Percentiles rank a stretch among this genome's conserved stretches.
Evolutionary conservation across 495 filamentous ascomycete species (phyloP).

Genomic region (Aspergillus ostianus): DNA sequence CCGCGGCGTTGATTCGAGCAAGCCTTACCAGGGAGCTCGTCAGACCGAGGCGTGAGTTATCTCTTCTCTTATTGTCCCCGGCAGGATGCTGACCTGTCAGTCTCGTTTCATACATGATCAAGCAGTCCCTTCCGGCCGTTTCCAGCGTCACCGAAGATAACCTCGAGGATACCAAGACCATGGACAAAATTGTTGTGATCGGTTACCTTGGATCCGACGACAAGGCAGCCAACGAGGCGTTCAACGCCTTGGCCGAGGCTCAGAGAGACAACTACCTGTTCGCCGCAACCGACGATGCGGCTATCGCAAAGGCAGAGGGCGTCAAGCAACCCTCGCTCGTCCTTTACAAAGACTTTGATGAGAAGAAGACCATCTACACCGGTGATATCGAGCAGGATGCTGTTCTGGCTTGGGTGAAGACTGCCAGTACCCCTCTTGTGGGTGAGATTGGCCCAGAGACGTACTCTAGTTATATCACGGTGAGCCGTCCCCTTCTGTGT

Average conservation of each 20-base stretch:
- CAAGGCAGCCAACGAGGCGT: slow-evolving; percentile 79
- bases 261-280: slow-evolving; percentile 92
- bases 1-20: slow-evolving; percentile 81
- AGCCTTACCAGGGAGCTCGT: slow-evolving; percentile 82
- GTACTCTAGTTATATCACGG: slow-evolving; percentile 93
- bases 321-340: slow-evolving; percentile 84
- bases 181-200: slow-evolving; percentile 94
- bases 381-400: slow-evolving; percentile 74
- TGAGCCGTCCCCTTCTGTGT: slow-evolving; percentile 35
- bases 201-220: slow-evolving; percentile 84
- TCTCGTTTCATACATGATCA: slow-evolving; percentile 98
- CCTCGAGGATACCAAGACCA: slow-evolving; percentile 92
- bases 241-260: slow-evolving; percentile 74
- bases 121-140: slow-evolving; percentile 94
- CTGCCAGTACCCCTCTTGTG: slow-evolving; percentile 82
- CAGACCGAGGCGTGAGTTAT: slow-evolving; percentile 81
- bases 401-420: slow-evolving; percentile 80
- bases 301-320: slow-evolving; percentile 83
- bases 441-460: slow-evolving; percentile 98
- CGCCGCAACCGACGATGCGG: slow-evolving; percentile 76
- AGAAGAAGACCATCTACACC: slow-evolving; percentile 83
- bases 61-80: slow-evolving; percentile 18
- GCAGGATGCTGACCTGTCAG: slow-evolving; percentile 27
- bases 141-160: slow-evolving; percentile 75
- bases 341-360: slow-evolving; percentile 97